phyloP scores from a whole-genome alignment of 345 rosid species.

The Salix suchowensis region DNA sequence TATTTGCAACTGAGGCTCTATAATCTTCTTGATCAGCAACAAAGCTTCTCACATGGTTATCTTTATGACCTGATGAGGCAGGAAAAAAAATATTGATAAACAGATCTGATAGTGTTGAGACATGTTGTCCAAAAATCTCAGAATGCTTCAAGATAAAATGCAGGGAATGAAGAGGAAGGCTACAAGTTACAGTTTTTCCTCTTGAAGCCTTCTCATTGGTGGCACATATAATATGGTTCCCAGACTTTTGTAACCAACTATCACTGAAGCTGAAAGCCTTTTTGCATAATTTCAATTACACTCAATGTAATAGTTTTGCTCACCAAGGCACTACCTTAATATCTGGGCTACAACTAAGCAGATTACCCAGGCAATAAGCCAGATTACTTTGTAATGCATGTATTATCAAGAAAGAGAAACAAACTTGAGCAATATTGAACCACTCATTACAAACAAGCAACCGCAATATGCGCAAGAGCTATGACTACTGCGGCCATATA shows the following conservation, averaged over 20 bases:
- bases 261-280: neutral
- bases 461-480: neutral
- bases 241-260: neutral
- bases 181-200: neutral
- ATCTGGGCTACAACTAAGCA: neutral
- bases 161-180: neutral
- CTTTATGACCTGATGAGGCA: conserved; percentile 44
- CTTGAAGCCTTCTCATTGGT: neutral
- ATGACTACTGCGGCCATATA: neutral
- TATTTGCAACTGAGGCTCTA: conserved; percentile 25
- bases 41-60: conserved; percentile 31
- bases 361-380: neutral
- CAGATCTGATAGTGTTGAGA: neutral
- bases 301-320: neutral
- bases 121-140: neutral
- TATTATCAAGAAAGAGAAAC: neutral
- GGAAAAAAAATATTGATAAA: conserved; percentile 5
- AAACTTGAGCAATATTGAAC: no score
- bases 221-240: neutral
- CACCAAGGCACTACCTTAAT: neutral
- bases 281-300: neutral
- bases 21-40: conserved; percentile 48
- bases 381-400: neutral
- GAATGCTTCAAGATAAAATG: neutral
- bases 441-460: neutral